phyloP scores from a whole-genome alignment of 129 eudicot species.

The Flaveria trinervia region DNA sequence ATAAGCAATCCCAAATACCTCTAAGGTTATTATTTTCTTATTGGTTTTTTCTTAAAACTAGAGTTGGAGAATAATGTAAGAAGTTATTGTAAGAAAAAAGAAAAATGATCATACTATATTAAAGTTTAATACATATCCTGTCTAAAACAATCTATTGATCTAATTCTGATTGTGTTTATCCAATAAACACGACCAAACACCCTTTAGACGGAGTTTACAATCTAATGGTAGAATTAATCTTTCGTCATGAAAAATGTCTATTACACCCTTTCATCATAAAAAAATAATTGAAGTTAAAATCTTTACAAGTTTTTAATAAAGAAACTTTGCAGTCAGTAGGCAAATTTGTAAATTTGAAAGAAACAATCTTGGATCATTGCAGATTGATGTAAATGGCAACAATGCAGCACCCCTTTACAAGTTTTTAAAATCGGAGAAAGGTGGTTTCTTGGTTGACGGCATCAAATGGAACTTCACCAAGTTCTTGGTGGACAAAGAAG shows the following conservation, averaged over 20 bases:
- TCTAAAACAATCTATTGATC: not conserved
- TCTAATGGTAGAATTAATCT: not conserved
- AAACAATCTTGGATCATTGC: constrained; percentile 18
- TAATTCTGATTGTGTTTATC: constrained; percentile 11
- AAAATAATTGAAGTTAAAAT: no score
- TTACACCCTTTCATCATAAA: not conserved
- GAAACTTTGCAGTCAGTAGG: constrained; percentile 7
- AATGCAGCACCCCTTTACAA: constrained; percentile 86
- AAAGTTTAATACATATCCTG: not conserved
- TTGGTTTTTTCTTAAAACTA: not conserved
- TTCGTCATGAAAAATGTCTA: not conserved
- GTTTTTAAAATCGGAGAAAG: constrained; percentile 70
- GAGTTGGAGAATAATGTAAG: not conserved
- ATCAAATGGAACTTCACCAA: constrained; percentile 97
- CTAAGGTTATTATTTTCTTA: not conserved
- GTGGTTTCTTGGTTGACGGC: constrained; percentile 67
- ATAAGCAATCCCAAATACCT: not conserved
- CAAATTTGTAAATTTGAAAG: not conserved
- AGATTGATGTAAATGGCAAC: constrained; percentile 89
- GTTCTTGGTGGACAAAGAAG: constrained; percentile 79
- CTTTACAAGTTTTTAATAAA: not conserved
- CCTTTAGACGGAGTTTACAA: constrained; percentile 11
- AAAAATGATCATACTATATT: not conserved
- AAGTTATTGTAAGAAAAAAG: constrained; percentile 6
- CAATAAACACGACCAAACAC: constrained; percentile 6